A percentile compares a stretch with the other conserved stretches of the same genome.
These are phyloP conservation scores for Eutreptiella sp. DNA, from an alignment of 208 protist species.

Conservation along the genomic window DNA sequence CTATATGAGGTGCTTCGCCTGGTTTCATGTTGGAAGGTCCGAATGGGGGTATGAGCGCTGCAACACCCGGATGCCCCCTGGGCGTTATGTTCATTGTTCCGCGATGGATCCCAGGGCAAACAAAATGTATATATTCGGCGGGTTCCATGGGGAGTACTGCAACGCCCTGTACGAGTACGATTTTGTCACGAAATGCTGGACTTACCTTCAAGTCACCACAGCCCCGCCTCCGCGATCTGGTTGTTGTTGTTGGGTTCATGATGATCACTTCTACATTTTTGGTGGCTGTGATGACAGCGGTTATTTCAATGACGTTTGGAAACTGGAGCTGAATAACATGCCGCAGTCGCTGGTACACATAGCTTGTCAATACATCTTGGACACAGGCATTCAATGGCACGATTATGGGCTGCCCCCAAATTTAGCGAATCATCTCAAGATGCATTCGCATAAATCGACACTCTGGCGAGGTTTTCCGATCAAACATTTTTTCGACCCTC, in stretches of 20 bases:
- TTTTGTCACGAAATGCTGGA: slow-evolving; percentile 10
- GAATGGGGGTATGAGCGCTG: slow-evolving; percentile 3
- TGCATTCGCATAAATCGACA: too few relatives aligned
- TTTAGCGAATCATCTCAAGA: too few relatives aligned
- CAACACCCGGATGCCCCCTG: neutral
- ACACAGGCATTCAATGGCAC: too few relatives aligned
- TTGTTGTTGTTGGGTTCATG: slow-evolving; percentile 6
- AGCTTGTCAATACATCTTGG: too few relatives aligned
- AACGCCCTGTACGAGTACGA: slow-evolving; percentile 20
- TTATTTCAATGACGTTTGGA: slow-evolving; percentile 25
- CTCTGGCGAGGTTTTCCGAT: too few relatives aligned
- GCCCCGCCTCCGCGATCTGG: slow-evolving; percentile 8
- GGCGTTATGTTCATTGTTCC: slow-evolving; percentile 17
- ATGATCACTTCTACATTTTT: slow-evolving; percentile 24
- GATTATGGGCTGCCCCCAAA: too few relatives aligned
- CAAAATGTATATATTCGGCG: slow-evolving; percentile 21
- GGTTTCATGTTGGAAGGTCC: neutral
- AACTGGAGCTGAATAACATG: slow-evolving; percentile 11
- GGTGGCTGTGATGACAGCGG: slow-evolving; percentile 16
- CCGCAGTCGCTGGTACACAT: too few relatives aligned
- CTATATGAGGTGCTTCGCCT: neutral
- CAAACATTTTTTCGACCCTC: too few relatives aligned
- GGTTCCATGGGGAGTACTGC: slow-evolving; percentile 8
- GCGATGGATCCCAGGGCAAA: neutral
- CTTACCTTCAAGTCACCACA: slow-evolving; percentile 1